Base-by-base conservation (phyloP, 2,329 filamentous ascomycete genomes). In the Myriangium duriaei region DNA sequence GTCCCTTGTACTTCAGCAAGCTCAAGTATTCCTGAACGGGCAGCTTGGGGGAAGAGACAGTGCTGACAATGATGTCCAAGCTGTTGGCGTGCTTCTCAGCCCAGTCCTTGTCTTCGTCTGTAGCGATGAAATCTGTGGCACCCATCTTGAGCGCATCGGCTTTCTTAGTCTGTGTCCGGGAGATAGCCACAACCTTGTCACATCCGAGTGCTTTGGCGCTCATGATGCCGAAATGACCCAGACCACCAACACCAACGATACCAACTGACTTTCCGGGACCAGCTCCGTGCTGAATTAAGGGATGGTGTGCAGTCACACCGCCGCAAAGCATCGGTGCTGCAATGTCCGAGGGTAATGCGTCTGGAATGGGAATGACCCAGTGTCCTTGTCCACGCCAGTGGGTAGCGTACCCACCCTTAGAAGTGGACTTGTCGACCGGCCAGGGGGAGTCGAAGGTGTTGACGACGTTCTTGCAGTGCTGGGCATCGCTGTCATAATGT, bases 321-420 rank as follows among this genome's bases (percentile, higher is more conserved):
- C 75, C 82, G 53, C 82, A 87, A 17, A 87, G 67, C 63, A 87
- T 74, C 1, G 81, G 81, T 1, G 80, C 71, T 3, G 69, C 71
- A 41, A 67, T 59, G 10, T 62, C 63, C 13, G 60, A 65, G 2
- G 57, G 49, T 14, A 76, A 42, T 0, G 43, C 51, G 10, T 67
- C 62, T 0, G 72, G 72, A 41, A 76, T 72, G 47, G 58, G 62
- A 47, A 74, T 58, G 2, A 65, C 66, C 43, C 81, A 85, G 46
- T 70, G 66, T 11, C 59, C 63, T 1, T 68, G 66, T 0, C 65
- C 67, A 11, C 74, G 65, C 51, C 65, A 66, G 44, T 69, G 64
- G 34, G 61, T 58, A 6, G 69, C 67, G 46, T 72, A 75, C 2
- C 62, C 81, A 2, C 81, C 81, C 49, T 80, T 77, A 1, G 72